Evolutionary conservation across 2,329 filamentous ascomycete genomes (phyloP), one percentile per base, ranked within the genome.

Genomic region (Fusarium sp.): DNA sequence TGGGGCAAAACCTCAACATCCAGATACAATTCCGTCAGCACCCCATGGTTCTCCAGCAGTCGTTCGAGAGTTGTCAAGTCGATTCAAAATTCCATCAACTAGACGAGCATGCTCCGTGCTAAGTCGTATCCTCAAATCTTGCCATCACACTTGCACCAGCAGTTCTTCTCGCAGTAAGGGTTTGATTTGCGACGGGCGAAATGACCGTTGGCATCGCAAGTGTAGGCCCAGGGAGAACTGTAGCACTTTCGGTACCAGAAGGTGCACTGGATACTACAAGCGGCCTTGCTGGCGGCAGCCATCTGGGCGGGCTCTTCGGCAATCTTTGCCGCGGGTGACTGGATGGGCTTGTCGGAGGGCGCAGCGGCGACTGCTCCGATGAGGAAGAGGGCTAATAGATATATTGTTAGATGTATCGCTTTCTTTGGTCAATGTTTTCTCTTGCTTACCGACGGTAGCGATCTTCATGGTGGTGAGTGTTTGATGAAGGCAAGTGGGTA

Each of bases 121-220:
- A 11, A 23, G 3, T 13, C 38, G 15, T 18, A 8, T 40, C 16
- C 2, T 30, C 12, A 16, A 15, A 34, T 30, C 57, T 62, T 62
- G n/a, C 45, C 36, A 31, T 62, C 59, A 20, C 59, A 62, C 26
- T 46, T 45, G 46, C 59, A 62, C 45, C 45, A 62, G 38, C 59
- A 62, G 46, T 46, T 16, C 57, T 53, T 52, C 10, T 62, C 59
- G 8, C 59, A 62, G 15, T 55, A 38, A 1, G 59, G 57, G 59
- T 62, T 38, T 57, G 56, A 62, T 23, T 26, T 57, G 1, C 45
- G 58, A 5, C 45, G 57, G 13, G 16, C 8, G 3, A 62, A 62
- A 1, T 30, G 50, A 11, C 58, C 58, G 20, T 16, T 36, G 34
- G 54, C 37, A 1, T 62, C 57, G 13, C 59, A 62, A 5, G n/a